Conservation (phyloP, 2,329 filamentous ascomycete genomes). For the Aphanoascus verrucosus region DNA sequence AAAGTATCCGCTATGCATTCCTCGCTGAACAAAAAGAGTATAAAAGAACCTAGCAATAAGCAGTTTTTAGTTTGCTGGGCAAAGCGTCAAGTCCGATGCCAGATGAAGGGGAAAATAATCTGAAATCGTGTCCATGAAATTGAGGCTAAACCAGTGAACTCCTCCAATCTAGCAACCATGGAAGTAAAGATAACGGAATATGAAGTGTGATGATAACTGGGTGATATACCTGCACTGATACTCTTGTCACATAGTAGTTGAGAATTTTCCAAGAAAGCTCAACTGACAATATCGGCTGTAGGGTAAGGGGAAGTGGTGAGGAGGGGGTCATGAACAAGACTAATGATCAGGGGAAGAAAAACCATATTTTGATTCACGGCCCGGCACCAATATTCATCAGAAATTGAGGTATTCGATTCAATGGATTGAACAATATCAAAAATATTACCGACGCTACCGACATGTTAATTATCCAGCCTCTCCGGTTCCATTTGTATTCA, state of each 20-base stretch:
- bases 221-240: too few species aligned
- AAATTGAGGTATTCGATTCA: neutral
- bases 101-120: too few species aligned
- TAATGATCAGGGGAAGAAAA: neutral
- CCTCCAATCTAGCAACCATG: too few species aligned
- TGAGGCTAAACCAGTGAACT: too few species aligned
- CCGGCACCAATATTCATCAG: neutral
- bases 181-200: too few species aligned
- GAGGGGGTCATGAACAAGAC: neutral
- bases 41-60: neutral
- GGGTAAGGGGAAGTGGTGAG: neutral
- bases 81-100: too few species aligned
- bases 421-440: neutral
- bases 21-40: neutral
- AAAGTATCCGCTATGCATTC: neutral
- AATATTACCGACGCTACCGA: neutral
- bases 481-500: constrained; percentile 26
- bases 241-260: too few species aligned
- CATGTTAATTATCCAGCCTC: constrained; percentile 12
- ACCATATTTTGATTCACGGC: neutral
- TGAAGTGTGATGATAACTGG: too few species aligned
- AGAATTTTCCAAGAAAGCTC: too few species aligned
- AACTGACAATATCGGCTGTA: neutral
- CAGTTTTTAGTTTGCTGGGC: neutral
- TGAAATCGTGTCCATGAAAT: too few species aligned